Evolutionary conservation across 306 rosid species (phyloP).

Genomic region (Lupinus albus): DNA sequence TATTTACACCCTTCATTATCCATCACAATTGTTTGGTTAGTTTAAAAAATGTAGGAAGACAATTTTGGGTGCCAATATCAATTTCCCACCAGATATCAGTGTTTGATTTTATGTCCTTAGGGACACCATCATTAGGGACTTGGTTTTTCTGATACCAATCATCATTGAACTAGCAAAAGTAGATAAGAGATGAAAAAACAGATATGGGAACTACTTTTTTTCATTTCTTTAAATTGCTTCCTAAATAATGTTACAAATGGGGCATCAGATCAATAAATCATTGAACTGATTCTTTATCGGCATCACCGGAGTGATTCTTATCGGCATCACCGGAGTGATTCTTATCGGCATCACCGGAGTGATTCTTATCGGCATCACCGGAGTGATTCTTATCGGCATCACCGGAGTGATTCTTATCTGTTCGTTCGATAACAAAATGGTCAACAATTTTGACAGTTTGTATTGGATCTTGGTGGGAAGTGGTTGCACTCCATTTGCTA

Average conservation of each 20-base stretch:
- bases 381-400: slow-evolving; percentile 12
- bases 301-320: neutral
- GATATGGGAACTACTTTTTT: neutral
- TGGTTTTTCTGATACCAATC: neutral
- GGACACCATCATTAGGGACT: too few species aligned
- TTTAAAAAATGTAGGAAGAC: too few species aligned
- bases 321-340: slow-evolving; percentile 34
- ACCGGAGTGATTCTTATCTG: slow-evolving; percentile 44
- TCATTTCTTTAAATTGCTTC: slow-evolving; percentile 40
- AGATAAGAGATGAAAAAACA: neutral
- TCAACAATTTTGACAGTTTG: slow-evolving; percentile 86
- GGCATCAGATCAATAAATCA: slow-evolving; percentile 52
- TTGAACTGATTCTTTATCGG: slow-evolving; percentile 49
- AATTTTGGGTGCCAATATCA: too few species aligned
- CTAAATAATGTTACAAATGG: slow-evolving; percentile 46
- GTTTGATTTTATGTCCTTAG: too few species aligned
- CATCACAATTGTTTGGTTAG: too few species aligned
- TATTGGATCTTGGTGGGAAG: slow-evolving; percentile 70
- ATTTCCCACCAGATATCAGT: too few species aligned
- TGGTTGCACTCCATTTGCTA: slow-evolving; percentile 64
- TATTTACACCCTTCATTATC: too few species aligned
- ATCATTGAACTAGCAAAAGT: neutral
- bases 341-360: slow-evolving; percentile 57
- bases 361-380: slow-evolving; percentile 35
- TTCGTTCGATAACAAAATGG: slow-evolving; percentile 64